phyloP scores from a whole-genome alignment of 768 basidiomycete species.

The Zangia roseola region DNA sequence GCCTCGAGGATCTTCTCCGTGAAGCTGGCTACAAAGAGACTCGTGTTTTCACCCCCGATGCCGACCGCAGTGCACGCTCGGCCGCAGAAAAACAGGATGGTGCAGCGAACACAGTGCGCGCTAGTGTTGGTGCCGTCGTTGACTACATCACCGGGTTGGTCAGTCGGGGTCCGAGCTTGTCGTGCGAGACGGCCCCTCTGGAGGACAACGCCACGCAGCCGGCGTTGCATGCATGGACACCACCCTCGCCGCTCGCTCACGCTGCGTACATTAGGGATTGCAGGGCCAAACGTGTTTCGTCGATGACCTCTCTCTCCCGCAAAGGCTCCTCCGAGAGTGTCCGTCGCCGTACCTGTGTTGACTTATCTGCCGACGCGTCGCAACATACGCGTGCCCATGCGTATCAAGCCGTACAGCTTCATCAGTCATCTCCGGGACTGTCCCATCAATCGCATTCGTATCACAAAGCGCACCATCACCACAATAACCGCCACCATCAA shows the following conservation, averaged over 20 bases:
- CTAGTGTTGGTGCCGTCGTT: slow-evolving; percentile 53
- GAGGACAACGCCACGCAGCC: slow-evolving; percentile 6
- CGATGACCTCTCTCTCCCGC: slow-evolving; percentile 16
- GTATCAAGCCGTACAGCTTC: slow-evolving; percentile 13
- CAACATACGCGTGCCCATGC: slow-evolving; percentile 6
- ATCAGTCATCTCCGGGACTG: slow-evolving; percentile 25
- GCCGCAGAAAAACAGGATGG: slow-evolving; percentile 23
- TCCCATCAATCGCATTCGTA: slow-evolving; percentile 23
- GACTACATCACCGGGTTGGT: slow-evolving; percentile 67
- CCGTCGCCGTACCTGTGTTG: slow-evolving; percentile 9
- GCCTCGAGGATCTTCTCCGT: slow-evolving; percentile 78
- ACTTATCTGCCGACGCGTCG: slow-evolving; percentile 11
- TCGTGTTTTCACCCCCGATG: slow-evolving; percentile 83
- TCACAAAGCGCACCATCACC: slow-evolving; percentile 18
- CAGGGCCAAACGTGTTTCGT: slow-evolving; percentile 10
- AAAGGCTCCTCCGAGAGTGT: slow-evolving; percentile 24
- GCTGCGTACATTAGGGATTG: slow-evolving; percentile 10
- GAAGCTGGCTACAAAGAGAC: slow-evolving; percentile 95
- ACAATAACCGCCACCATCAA: slow-evolving; percentile 20
- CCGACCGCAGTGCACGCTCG: slow-evolving; percentile 46
- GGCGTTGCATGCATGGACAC: slow-evolving; percentile 14
- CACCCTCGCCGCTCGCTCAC: slow-evolving; percentile 27
- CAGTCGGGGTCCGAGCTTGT: slow-evolving; percentile 22
- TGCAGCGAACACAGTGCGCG: slow-evolving; percentile 40
- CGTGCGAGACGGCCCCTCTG: slow-evolving; percentile 16